Base-by-base conservation (phyloP, 2,329 filamentous ascomycete genomes). In the Aspergillus neotritici region DNA sequence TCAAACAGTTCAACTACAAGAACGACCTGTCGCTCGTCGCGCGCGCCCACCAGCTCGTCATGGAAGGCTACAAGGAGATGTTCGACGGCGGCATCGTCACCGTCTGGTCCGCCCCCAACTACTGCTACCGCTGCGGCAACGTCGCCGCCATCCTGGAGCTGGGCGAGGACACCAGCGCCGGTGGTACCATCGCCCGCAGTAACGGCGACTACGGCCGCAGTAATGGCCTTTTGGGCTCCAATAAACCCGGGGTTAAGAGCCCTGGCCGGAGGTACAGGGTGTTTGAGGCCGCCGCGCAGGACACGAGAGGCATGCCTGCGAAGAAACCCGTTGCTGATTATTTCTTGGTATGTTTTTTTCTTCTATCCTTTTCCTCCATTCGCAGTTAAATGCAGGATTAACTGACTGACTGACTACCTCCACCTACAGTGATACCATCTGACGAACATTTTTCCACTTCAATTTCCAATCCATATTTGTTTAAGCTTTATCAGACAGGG, bases 21-120 rank as follows among this genome's bases (percentile, higher is more conserved):
- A 98, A 98, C 65, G 87, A 95, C 61, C 77, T 98, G 21, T 88
- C 84, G 15, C 77, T 98, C 40, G 93, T 98, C 52, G 93, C 91
- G 13, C 82, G 93, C 43, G 93, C 93, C 1, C 93, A 98, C 63
- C 93, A 98, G 66, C 81, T 98, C 15, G 93, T 98, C 52, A 98
- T 97, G 93, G 93, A 98, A 65, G 93, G 93, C 0, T 98, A 96
- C 68, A 97, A 97, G 70, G 93, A 97, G 65, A 97, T 97, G 90
- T 98, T 97, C 61, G 88, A 95, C 62, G 85, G 83, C 11, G 87
- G 83, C 37, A 96, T 98, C 51, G 93, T 97, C 33, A 98, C 93
- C 0, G 93, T 98, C n/a, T 98, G 93, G 91, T 94, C 87, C 1
- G 90, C 90, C 8, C 90, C 90, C 1, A 96, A 96, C 65, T 96